Evolutionary conservation across 352 stramenopile species (phyloP).

Genomic region (Stramenopiles sp.): DNA sequence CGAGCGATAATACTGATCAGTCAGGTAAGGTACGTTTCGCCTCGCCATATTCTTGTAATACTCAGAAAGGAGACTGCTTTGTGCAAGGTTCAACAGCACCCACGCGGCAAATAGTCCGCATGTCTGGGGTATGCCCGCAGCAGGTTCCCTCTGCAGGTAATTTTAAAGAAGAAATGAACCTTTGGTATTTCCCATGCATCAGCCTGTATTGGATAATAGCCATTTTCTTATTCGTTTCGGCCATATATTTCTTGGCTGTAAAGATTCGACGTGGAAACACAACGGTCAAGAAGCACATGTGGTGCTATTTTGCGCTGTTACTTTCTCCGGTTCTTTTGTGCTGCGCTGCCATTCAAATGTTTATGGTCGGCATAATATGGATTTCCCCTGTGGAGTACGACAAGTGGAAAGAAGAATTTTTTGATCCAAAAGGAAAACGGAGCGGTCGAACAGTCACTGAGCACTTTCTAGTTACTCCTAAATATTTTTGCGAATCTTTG

Average conservation of each 20-base stretch:
- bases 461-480: neutral
- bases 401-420: neutral
- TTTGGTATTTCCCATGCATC: slow-evolving; percentile 5
- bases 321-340: neutral
- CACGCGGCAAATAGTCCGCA: too few relatives aligned
- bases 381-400: neutral
- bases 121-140: neutral
- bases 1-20: too few relatives aligned
- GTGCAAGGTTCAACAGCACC: too few relatives aligned
- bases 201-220: neutral
- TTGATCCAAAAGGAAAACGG: neutral
- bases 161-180: neutral
- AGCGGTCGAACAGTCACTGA: neutral
- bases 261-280: neutral
- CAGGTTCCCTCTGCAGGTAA: neutral
- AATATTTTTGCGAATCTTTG: neutral
- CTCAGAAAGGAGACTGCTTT: too few relatives aligned
- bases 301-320: neutral
- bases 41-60: too few relatives aligned
- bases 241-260: neutral
- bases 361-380: neutral
- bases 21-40: too few relatives aligned
- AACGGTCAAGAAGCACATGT: neutral
- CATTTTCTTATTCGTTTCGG: neutral
- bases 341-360: neutral